These are phyloP conservation scores for Hypocreales sp. DNA, from an alignment of 2,329 filamentous ascomycete genomes.

Conservation along the genomic window DNA sequence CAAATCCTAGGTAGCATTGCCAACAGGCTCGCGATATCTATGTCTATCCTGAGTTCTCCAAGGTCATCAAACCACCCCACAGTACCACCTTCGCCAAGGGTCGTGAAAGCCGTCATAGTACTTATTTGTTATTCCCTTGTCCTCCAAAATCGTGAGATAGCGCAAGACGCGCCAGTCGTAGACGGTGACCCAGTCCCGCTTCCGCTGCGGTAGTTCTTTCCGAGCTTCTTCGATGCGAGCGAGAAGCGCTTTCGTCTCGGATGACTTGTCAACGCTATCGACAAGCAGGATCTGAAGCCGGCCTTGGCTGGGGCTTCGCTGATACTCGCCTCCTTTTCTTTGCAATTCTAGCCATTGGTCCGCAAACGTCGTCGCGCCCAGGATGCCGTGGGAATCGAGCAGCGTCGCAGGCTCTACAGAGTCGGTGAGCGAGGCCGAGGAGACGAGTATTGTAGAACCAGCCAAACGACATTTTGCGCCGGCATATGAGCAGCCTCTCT, in stretches of 20 bases:
- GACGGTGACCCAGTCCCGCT: slow-evolving; percentile 22
- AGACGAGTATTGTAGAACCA: slow-evolving; percentile 22
- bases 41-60: no score
- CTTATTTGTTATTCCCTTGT: slow-evolving; percentile 11
- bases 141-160: slow-evolving; percentile 23
- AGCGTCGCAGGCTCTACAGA: slow-evolving; percentile 21
- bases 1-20: neutral
- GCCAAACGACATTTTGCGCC: slow-evolving; percentile 21
- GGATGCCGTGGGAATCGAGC: slow-evolving; percentile 25
- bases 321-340: neutral
- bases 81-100: slow-evolving; percentile 28
- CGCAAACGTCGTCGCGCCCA: slow-evolving; percentile 16
- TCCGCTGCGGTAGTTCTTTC: slow-evolving; percentile 10
- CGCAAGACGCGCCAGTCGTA: slow-evolving; percentile 32
- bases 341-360: slow-evolving; percentile 14
- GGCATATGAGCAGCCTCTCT: slow-evolving; percentile 19
- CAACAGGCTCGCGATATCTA: no score
- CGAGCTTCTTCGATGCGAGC: slow-evolving; percentile 14
- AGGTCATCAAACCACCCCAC: slow-evolving; percentile 20
- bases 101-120: slow-evolving; percentile 19
- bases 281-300: slow-evolving; percentile 23
- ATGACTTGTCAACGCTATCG: slow-evolving; percentile 17
- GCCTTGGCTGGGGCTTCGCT: neutral
- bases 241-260: slow-evolving; percentile 17
- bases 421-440: slow-evolving; percentile 22